Evolutionary conservation across 1,139 yeast species (phyloP).

Genomic region (Kurtzmaniella natalensis): DNA sequence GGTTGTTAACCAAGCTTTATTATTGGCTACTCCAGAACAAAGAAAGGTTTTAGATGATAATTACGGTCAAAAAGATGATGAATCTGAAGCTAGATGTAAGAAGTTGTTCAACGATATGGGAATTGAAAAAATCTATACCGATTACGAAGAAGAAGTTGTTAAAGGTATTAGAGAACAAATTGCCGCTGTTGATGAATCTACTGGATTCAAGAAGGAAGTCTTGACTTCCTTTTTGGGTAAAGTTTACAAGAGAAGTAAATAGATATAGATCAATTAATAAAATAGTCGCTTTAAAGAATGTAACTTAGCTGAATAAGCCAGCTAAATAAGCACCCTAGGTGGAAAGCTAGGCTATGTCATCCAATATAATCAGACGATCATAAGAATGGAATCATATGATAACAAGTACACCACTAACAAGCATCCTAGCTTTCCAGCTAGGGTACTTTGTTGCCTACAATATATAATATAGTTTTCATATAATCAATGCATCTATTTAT

Average conservation of each 20-base stretch:
- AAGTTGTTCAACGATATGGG: constrained; percentile 69
- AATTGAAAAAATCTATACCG: constrained; percentile 64
- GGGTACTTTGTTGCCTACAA: no score
- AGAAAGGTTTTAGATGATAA: constrained; percentile 77
- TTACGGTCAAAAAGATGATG: constrained; percentile 81
- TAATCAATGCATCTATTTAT: constrained; percentile 1
- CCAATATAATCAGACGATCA: no score
- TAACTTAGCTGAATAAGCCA: no score
- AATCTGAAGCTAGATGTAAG: constrained; percentile 68
- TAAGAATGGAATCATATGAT: no score
- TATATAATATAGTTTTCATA: no score
- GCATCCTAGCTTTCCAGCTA: no score
- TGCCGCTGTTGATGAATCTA: constrained; percentile 71
- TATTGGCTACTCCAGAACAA: constrained; percentile 75
- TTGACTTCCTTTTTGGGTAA: constrained; percentile 80
- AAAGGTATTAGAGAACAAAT: constrained; percentile 61
- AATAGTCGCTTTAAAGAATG: no score
- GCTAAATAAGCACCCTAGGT: no score
- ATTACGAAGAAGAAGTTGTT: constrained; percentile 80
- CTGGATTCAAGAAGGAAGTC: constrained; percentile 88
- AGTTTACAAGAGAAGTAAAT: constrained; percentile 72
- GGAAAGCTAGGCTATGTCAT: no score
- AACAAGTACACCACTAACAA: no score
- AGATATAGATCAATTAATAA: constrained; percentile 39
- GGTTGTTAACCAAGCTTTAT: constrained; percentile 91